Evolutionary conservation across 441 rosid species (phyloP), one percentile per base, ranked within the genome.

Genomic region (Erodium trifolium): DNA sequence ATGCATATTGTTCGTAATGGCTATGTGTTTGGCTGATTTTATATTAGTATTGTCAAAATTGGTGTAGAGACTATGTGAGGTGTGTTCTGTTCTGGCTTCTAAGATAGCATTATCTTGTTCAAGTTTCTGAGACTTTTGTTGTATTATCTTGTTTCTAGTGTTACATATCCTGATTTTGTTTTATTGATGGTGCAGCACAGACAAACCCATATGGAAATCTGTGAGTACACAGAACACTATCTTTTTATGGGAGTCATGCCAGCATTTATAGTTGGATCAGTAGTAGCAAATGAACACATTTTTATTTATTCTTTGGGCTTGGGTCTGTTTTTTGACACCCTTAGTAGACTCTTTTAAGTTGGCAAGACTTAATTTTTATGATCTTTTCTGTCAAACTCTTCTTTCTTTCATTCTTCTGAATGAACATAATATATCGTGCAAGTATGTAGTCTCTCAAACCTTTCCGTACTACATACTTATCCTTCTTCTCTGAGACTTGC

Each of bases 141-240:
- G 2, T n/a, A 45, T 27, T 11, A 19, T 29, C 3, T 59, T 13
- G 1, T 68, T 17, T 67, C 16, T 35, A 49, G 43, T 65, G 29
- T 43, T 47, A 51, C 49, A 39, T 18, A 23, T 39, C 35, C 68
- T 60, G 29, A 19, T 35, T 66, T 68, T 27, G 70, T 72, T 72
- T 60, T 67, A 13, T 27, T 80, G 78, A 67, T 68, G 66, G 18
- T 84, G 73, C 90, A 92, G 98, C 55, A 86, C 95, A 29, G 89
- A 88, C 65, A 87, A 81, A 60, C 98, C 98, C 4, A 69, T 70
- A 34, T 92, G 96, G 98, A 90, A 86, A 69, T 85, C 92, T 27
- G 98, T 90, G 79, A 86, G 87, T 83, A 35, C 66, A 47, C 69
- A 35, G 49, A 6, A 17, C 23, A 70, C 47, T n/a, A 17, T 66